These are phyloP conservation scores for Fraxinus quadrangulata DNA, from an alignment of 257 asterid genomes.

Conservation along the genomic window DNA sequence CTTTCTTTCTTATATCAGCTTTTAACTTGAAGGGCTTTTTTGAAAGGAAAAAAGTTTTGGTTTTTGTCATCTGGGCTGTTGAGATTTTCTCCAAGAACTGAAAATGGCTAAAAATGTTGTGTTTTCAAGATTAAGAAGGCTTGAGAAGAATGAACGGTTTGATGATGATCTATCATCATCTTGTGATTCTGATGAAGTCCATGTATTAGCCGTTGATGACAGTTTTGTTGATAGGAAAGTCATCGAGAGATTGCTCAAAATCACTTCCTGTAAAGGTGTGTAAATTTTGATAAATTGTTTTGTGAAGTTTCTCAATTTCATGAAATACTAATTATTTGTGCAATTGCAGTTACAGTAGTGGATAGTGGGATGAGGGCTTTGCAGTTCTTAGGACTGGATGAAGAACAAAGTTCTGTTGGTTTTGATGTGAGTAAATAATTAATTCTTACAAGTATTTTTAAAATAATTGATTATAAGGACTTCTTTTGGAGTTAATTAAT, in stretches of 20 bases:
- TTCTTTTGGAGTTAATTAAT: slow-evolving; percentile 4
- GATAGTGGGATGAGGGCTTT: slow-evolving; percentile 92
- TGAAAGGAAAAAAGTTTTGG: background rate
- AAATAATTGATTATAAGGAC: background rate
- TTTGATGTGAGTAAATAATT: slow-evolving; percentile 49
- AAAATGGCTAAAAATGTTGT: slow-evolving; percentile 55
- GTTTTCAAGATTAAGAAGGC: slow-evolving; percentile 53
- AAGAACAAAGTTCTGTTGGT: slow-evolving; percentile 55
- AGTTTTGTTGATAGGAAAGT: slow-evolving; percentile 66
- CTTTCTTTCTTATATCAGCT: background rate
- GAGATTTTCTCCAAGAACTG: background rate
- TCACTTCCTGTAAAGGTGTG: slow-evolving; percentile 69
- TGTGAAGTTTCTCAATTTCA: background rate
- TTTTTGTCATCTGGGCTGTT: background rate
- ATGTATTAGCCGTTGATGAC: slow-evolving; percentile 75
- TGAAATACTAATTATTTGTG: slow-evolving; percentile 20
- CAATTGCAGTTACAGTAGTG: slow-evolving; percentile 74
- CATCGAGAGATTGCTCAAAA: slow-evolving; percentile 63
- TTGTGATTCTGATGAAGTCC: slow-evolving; percentile 47
- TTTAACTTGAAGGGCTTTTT: slow-evolving; percentile 25
- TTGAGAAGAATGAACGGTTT: slow-evolving; percentile 37
- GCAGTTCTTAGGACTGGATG: slow-evolving; percentile 82
- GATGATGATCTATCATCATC: slow-evolving; percentile 33
- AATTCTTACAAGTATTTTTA: background rate
- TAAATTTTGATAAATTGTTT: background rate